These are phyloP conservation scores for Asparagopsis taxiformis DNA, from an alignment of 31 red algal species.

Conservation along the genomic window DNA sequence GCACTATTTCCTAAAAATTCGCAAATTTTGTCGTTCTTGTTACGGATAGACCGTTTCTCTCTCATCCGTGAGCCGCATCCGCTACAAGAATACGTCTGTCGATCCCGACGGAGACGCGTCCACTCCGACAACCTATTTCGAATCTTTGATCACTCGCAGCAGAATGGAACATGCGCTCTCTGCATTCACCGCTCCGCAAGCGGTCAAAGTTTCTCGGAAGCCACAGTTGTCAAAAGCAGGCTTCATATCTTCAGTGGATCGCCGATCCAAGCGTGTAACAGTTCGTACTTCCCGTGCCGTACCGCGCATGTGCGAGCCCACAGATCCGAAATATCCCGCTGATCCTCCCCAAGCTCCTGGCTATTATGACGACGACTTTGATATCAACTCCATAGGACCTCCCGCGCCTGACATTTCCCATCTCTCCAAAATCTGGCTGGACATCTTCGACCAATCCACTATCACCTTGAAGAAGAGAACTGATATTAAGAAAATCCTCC, in stretches of 20 bases:
- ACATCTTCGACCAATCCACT: background rate
- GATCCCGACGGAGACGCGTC: no score
- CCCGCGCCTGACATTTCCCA: background rate
- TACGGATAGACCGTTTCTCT: no score
- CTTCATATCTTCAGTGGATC: background rate
- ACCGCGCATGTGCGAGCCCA: background rate
- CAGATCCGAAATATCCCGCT: background rate
- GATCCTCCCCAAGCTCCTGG: background rate
- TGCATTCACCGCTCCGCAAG: background rate
- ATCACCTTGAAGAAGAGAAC: slow-evolving; percentile 41
- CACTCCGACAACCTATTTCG: no score
- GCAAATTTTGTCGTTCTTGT: no score
- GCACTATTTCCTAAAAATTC: no score
- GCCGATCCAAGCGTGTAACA: background rate
- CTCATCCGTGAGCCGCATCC: no score
- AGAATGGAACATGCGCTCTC: background rate
- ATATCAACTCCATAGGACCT: background rate
- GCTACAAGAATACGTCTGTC: no score
- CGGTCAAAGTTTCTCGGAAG: background rate
- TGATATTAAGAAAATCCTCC: slow-evolving; percentile 90
- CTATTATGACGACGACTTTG: background rate
- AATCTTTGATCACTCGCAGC: no score
- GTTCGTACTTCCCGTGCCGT: background rate
- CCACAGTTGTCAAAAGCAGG: background rate
- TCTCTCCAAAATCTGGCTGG: background rate